Base-by-base conservation (phyloP, 768 basidiomycete genomes). In the Hydnum rufescens region DNA sequence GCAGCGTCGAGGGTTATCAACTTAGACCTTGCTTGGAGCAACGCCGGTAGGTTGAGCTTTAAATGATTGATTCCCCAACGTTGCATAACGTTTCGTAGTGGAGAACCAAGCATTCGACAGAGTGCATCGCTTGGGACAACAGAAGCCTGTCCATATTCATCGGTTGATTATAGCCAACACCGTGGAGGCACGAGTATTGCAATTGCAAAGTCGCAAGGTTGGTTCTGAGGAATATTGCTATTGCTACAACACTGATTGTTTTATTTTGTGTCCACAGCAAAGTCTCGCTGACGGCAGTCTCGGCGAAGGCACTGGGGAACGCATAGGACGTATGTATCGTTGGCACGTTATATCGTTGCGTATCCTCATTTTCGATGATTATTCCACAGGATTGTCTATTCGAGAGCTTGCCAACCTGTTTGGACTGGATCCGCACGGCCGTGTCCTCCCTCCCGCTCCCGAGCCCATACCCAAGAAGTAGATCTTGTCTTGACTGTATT, bases 1-100 rank as follows among this genome's bases (percentile, higher is more conserved):
- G 68, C 77, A 6, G 77, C 76, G 2, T 78, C 78, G 59, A 72
- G 76, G 3, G 76, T 80, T 42, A 76, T 79, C 36, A 73, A 71
- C 26, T 64, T 79, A 22, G 78, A 79, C 58, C 70, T 78, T 26
- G 75, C 71, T 3, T 80, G 78, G 78, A 75, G 73, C 26, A 8
- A 8, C 30, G 54, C 54, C 23, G 4, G 23, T 29, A 5, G 5
- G 44, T 31, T 1, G 4, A 32, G 4, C 16, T 25, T 1, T 16
- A 2, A 6, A 19, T 43, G 8, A 25, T 47, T 47, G 13, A 13
- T 28, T 8, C 26, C 16, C 8, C 25, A 25, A 47, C 26, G 13
- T 13, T 8, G 13, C 26, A 13, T 8, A 47, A 13, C 8, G 13
- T 13, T 47, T 25, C 8, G 13, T 26, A 47, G 68, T 78, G 16